Base-by-base conservation (phyloP, 129 eudicot species). In the Helianthus tuberosus region DNA sequence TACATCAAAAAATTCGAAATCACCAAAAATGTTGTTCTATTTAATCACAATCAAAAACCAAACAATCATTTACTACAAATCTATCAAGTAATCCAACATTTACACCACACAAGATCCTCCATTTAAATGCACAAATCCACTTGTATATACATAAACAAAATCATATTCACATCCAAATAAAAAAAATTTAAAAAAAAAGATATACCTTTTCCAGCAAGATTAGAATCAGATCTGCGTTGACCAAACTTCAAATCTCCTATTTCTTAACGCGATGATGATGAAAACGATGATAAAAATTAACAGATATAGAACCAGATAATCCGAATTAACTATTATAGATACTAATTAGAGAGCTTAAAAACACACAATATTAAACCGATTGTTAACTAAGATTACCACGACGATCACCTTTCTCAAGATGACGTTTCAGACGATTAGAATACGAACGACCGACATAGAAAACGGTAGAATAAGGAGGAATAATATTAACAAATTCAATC, bases 311-410 rank as follows among this genome's bases (percentile, higher is more conserved):
- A 66, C 52, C 25, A 16, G 70, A 64, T 23, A 29, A 54, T 15
- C 65, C 15, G 55, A 71, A 53, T 20, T 61, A 77, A 68, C 32
- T 58, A 62, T 43, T 12, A 65, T 17, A 59, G 62, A 65, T 35
- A 36, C 69, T 14, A 75, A 68, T 23, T 15, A 55, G 36, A 65
- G 59, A 43, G 25, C 10, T 61, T 55, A 68, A 72, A 17, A 29
- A 44, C 6, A 46, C 54, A 69, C 13, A 43, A 32, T 64, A 29
- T 8, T 27, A 13, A 12, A 58, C 43, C 32, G 66, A 87, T 69
- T 64, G 91, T 87, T 92, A 92, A 87, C 95, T 92, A 92, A 89
- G 88, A 87, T 92, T 89, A 89, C 98, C 98, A 86, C 96, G 98
- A 85, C 98, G 94, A 87, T 92, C 92, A 55, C 94, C 68, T 77